Conservation (phyloP, 768 basidiomycete genomes). For the Cubamyces sp. region DNA sequence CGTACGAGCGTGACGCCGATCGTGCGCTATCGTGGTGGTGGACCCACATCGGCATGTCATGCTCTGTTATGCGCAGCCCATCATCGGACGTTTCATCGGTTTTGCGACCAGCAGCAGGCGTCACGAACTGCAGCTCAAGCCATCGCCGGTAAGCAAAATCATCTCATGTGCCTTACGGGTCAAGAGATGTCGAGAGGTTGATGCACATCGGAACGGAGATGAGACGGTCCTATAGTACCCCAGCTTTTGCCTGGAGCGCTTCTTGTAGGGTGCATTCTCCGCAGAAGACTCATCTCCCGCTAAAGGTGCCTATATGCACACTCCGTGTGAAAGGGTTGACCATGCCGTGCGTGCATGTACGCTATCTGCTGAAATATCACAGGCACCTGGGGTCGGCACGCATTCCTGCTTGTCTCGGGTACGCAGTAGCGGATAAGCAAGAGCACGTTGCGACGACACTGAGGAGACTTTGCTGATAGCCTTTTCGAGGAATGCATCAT, state of each 20-base stretch:
- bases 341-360: conserved; percentile 19
- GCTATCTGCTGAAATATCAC: conserved; percentile 8
- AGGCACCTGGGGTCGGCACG: conserved; percentile 16
- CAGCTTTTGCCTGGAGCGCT: not conserved
- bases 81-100: not conserved
- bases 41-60: conserved; percentile 7
- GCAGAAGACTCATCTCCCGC: conserved; percentile 3
- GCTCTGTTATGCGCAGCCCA: not conserved
- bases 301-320: conserved; percentile 1
- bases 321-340: conserved; percentile 11
- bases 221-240: not conserved
- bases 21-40: not conserved
- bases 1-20: conserved; percentile 14
- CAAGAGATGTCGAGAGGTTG: not conserved
- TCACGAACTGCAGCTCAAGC: no score
- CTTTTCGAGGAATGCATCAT: not conserved
- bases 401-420: conserved; percentile 2
- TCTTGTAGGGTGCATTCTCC: conserved; percentile 14
- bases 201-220: conserved; percentile 4
- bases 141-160: no score
- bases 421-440: not conserved
- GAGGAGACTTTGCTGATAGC: conserved; percentile 12
- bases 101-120: no score
- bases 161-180: no score
- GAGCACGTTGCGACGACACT: not conserved